phyloP scores from a whole-genome alignment of 305 asterid species.

The Lippia alba region DNA sequence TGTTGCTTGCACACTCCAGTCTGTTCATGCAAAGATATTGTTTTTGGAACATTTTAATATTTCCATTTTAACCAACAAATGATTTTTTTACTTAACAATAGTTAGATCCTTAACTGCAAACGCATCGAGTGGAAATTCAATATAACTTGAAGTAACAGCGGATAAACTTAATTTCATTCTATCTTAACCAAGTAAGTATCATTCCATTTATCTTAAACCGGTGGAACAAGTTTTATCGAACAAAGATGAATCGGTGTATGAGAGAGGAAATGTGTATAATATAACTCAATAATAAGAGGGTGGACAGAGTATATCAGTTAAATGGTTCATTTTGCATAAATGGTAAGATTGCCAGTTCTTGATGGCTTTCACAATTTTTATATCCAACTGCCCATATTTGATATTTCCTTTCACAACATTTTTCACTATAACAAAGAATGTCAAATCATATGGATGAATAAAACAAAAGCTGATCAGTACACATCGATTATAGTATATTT shows the following conservation, averaged over 20 bases:
- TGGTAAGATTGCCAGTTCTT: neutral
- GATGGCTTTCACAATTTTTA: neutral
- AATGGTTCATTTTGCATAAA: neutral
- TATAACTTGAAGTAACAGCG: neutral
- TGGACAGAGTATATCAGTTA: neutral
- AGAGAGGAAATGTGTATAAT: neutral
- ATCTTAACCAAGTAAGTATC: constrained; percentile 5
- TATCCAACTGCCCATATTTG: neutral
- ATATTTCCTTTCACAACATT: neutral
- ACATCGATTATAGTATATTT: neutral
- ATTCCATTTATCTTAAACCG: neutral
- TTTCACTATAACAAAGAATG: neutral
- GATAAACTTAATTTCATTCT: neutral
- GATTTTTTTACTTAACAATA: neutral
- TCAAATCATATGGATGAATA: neutral
- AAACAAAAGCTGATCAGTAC: neutral
- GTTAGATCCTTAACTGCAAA: neutral
- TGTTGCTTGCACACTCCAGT: constrained; percentile 90
- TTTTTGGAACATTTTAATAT: neutral
- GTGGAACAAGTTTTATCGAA: neutral
- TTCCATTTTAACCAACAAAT: neutral
- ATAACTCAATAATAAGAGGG: neutral
- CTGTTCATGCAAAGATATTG: constrained; percentile 41
- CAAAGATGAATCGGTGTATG: neutral
- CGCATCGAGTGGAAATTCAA: neutral